A percentile compares a stretch with the other conserved stretches of the same genome.
Conservation (phyloP, 768 basidiomycete genomes). For the Chiua virens region DNA sequence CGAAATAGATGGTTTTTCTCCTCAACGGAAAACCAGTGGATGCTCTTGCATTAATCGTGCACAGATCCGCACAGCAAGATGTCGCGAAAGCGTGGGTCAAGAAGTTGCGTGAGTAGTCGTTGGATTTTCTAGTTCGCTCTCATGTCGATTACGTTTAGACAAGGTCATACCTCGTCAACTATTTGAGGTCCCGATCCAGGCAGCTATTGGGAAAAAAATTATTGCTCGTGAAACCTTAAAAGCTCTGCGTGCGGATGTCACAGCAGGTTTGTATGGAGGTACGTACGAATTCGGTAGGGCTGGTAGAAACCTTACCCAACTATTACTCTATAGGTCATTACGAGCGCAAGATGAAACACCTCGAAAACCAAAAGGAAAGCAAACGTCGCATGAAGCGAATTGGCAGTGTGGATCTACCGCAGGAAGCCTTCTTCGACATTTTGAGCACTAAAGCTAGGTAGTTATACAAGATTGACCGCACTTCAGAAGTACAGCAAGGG, state of each 20-base stretch:
- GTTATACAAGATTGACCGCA: not conserved
- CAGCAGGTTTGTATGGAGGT: slow-evolving; percentile 92
- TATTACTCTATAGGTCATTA: slow-evolving; percentile 62
- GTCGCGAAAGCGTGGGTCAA: slow-evolving; percentile 86
- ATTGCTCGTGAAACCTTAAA: slow-evolving; percentile 88
- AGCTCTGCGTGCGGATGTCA: slow-evolving; percentile 88
- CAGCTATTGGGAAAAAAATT: slow-evolving; percentile 81
- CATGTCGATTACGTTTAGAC: slow-evolving; percentile 42
- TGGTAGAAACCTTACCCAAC: not conserved
- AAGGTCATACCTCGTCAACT: slow-evolving; percentile 91
- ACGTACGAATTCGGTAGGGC: slow-evolving; percentile 7
- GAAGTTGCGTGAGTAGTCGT: slow-evolving; percentile 73
- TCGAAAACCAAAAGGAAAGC: slow-evolving; percentile 90
- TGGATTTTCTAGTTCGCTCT: not conserved
- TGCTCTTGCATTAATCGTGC: slow-evolving; percentile 89
- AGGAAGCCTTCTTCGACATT: slow-evolving; percentile 94
- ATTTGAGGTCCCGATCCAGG: slow-evolving; percentile 96
- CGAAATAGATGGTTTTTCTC: slow-evolving; percentile 79
- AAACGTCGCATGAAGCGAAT: slow-evolving; percentile 88
- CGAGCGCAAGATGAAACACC: slow-evolving; percentile 88
- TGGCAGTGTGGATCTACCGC: slow-evolving; percentile 86
- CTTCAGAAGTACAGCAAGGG: not conserved
- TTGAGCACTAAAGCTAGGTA: slow-evolving; percentile 56
- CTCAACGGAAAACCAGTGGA: slow-evolving; percentile 90
- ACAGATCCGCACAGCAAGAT: slow-evolving; percentile 71